Evolutionary conservation across 179 eudicot species (phyloP).

Genomic region (Heliamphora pulchella): DNA sequence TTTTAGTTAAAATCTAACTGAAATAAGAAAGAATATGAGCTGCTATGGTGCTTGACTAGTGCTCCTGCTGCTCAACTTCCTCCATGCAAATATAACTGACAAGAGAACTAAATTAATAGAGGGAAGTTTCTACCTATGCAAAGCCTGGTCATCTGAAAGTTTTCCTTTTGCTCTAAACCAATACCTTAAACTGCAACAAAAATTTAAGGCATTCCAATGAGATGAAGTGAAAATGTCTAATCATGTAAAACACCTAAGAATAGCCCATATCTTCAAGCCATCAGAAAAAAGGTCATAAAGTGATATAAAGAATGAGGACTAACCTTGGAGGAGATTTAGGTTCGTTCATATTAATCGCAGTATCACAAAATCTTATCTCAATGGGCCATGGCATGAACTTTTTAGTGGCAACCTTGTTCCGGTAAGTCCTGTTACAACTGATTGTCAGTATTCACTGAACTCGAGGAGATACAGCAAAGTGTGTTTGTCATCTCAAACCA

Average conservation of each 20-base stretch:
- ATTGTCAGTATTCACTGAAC: slow-evolving; percentile 11
- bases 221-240: background rate
- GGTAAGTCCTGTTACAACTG: slow-evolving; percentile 62
- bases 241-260: background rate
- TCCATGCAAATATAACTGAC: background rate
- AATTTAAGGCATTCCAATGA: slow-evolving; percentile 1
- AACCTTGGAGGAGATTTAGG: slow-evolving; percentile 84
- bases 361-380: slow-evolving; percentile 84
- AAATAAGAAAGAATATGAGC: background rate
- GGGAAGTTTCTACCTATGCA: slow-evolving; percentile 53
- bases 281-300: background rate
- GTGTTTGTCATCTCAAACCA: background rate
- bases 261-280: slow-evolving; percentile 4
- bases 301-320: slow-evolving; percentile 6
- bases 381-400: slow-evolving; percentile 69
- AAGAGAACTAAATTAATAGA: background rate
- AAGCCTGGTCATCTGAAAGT: slow-evolving; percentile 83
- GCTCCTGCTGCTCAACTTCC: slow-evolving; percentile 1
- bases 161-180: slow-evolving; percentile 82
- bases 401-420: slow-evolving; percentile 74
- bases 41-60: background rate
- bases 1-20: background rate
- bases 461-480: background rate
- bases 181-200: slow-evolving; percentile 53
- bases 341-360: slow-evolving; percentile 53